phyloP scores from a whole-genome alignment of 306 rosid species.

The Acacia confusa region DNA sequence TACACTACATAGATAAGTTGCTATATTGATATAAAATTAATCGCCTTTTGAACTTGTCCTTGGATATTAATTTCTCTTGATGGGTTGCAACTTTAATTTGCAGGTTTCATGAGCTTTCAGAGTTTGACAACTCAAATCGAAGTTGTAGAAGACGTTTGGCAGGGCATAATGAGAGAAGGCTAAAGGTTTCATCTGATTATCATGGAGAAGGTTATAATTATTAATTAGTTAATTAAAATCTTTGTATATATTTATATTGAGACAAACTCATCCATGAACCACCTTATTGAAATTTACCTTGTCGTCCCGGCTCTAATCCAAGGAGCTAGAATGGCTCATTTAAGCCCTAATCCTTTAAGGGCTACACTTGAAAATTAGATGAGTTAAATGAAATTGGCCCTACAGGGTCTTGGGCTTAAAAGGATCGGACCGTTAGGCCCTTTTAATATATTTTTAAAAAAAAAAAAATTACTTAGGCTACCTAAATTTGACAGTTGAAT shows the following conservation, averaged over 20 bases:
- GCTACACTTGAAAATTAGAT: no score
- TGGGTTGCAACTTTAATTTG: constrained; percentile 12
- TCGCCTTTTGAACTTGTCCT: constrained; percentile 1
- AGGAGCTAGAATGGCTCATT: no score
- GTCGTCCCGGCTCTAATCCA: no score
- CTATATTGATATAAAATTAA: neutral
- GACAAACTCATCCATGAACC: constrained; percentile 27
- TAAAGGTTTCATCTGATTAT: constrained; percentile 56
- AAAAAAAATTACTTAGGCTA: no score
- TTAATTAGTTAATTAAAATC: neutral
- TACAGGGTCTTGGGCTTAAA: no score
- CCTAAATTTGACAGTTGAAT: no score
- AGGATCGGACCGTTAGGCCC: no score
- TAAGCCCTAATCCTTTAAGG: no score
- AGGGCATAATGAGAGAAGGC: constrained; percentile 83
- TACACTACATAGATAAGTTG: no score
- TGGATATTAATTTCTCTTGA: constrained; percentile 16
- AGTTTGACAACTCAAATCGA: constrained; percentile 75
- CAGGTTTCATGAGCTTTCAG: constrained; percentile 75
- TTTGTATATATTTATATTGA: neutral
- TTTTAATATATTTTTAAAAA: no score
- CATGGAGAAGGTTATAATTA: constrained; percentile 54
- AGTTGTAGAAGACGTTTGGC: constrained; percentile 90
- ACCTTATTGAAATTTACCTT: constrained; percentile 1
- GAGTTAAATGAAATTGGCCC: no score